A percentile compares a stretch with the other conserved stretches of the same genome.
These are phyloP conservation scores for Aschersonia sp. DNA, from an alignment of 2,329 filamentous ascomycete genomes.

Conservation along the genomic window DNA sequence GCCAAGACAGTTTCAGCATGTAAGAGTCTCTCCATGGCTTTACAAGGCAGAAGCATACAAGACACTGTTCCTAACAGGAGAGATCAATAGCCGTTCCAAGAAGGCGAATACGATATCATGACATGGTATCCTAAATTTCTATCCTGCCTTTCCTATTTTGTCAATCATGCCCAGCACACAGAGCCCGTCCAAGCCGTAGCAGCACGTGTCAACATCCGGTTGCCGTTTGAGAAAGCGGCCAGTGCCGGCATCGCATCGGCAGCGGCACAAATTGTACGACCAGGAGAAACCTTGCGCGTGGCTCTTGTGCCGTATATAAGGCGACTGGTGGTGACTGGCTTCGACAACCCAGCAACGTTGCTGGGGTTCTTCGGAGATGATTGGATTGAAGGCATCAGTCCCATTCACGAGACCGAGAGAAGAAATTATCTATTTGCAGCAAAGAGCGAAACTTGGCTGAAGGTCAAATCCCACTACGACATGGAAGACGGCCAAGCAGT, in stretches of 20 bases:
- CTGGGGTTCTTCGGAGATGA: slow-evolving; percentile 96
- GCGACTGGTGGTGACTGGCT: slow-evolving; percentile 78
- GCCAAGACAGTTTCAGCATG: not conserved
- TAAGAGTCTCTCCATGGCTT: not conserved
- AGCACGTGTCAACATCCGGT: slow-evolving; percentile 78
- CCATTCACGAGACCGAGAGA: slow-evolving; percentile 75
- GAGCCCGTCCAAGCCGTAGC: slow-evolving; percentile 74
- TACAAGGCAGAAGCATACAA: not conserved
- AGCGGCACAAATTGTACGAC: not conserved
- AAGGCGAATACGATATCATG: slow-evolving; percentile 59
- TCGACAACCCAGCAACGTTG: slow-evolving; percentile 74
- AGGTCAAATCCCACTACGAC: slow-evolving; percentile 83
- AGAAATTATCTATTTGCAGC: slow-evolving; percentile 91
- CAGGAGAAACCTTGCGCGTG: slow-evolving; percentile 6
- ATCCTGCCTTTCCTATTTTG: slow-evolving; percentile 79
- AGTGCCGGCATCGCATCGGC: slow-evolving; percentile 4
- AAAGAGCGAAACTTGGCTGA: slow-evolving; percentile 81
- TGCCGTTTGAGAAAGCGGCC: slow-evolving; percentile 62
- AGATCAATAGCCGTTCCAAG: slow-evolving; percentile 23
- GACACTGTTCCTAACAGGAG: too few relatives aligned
- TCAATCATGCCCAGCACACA: slow-evolving; percentile 80
- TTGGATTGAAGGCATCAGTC: slow-evolving; percentile 67
- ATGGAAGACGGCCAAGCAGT: slow-evolving; percentile 70
- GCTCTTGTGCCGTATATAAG: slow-evolving; percentile 72
- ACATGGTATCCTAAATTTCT: slow-evolving; percentile 89